Base-by-base conservation (phyloP, 108 stramenopile species). In the Schizochytrium sp. region DNA sequence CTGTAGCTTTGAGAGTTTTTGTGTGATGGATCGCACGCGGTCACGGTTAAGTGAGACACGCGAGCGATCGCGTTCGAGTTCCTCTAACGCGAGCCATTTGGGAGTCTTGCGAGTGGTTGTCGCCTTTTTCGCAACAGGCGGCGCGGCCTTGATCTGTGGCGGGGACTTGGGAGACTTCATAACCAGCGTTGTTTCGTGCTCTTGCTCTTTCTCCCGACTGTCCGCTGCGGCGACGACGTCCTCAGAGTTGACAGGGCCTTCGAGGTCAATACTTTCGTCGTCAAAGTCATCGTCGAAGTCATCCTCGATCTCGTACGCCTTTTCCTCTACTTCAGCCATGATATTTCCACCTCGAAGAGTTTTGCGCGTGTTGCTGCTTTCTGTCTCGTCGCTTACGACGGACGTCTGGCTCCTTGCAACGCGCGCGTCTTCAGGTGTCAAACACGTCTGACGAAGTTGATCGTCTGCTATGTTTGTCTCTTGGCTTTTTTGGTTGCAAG, bases 1-100 rank as follows among this genome's bases (percentile, higher is more conserved):
- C 76, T 83, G 76, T 1, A 83, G 76, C 76, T 83, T 83, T 0
- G 76, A 83, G 25, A 83, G 76, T 23, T 83, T 83, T 53, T 83
- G 76, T 53, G 76, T 83, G 76, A 83, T 83, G 18, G 48, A 21
- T 6, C 51, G 45, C 48, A 83, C 76, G 10, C 76, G 6, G 51
- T 83, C 76, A 8, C 51, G 45, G 51, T 83, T 83, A 8, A 83
- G 25, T 3, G 76, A 83, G 10, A 83, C 76, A 34, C 76, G 76
- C 51, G 45, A n/a, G 76, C 76, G 76, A 34, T 83, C 76, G 76
- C 76, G 76, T 23, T 83, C 76, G 25, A 83, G 45, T 45, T 83
- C 76, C 28, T 83, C 76, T 6, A 83, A 45, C 45, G 76, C 76
- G 28, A 83, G 76, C 76, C 76, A 83, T 53, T 53, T 83, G 44